Percentiles rank a stretch among this genome's conserved stretches.
Conservation (phyloP, 2,329 filamentous ascomycete genomes). For the Ascochyta fabae region DNA sequence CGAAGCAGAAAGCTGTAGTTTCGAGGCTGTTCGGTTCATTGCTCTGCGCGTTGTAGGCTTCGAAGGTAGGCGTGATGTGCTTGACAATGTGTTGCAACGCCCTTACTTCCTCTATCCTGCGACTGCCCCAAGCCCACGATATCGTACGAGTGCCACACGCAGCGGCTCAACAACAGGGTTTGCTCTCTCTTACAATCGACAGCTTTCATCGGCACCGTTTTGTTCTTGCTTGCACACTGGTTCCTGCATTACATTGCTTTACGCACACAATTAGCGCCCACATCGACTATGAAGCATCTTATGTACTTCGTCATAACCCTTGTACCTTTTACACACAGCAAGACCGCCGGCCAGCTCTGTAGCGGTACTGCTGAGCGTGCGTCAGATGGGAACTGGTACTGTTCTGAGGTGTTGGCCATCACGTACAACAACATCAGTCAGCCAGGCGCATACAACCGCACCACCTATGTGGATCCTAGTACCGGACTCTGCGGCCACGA, state of each 20-base stretch:
- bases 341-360: slow-evolving; percentile 43
- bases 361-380: slow-evolving; percentile 36
- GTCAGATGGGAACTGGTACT: slow-evolving; percentile 68
- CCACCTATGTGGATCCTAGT: slow-evolving; percentile 64
- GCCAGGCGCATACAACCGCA: slow-evolving; percentile 68
- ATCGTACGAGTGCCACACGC: background rate
- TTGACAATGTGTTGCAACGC: background rate
- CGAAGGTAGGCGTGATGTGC: background rate
- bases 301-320: slow-evolving; percentile 23
- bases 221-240: background rate
- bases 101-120: background rate
- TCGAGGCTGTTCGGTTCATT: background rate
- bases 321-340: slow-evolving; percentile 25
- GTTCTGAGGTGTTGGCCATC: slow-evolving; percentile 68
- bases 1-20: slow-evolving; percentile 9
- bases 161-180: background rate
- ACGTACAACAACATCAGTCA: slow-evolving; percentile 69
- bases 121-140: background rate
- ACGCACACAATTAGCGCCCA: slow-evolving; percentile 5
- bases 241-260: slow-evolving; percentile 11
- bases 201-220: background rate
- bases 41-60: background rate
- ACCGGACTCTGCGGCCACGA: slow-evolving; percentile 63
- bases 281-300: slow-evolving; percentile 30
- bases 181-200: background rate